These are phyloP conservation scores for Priceomyces medius DNA, from an alignment of 805 yeast species.

Conservation along the genomic window DNA sequence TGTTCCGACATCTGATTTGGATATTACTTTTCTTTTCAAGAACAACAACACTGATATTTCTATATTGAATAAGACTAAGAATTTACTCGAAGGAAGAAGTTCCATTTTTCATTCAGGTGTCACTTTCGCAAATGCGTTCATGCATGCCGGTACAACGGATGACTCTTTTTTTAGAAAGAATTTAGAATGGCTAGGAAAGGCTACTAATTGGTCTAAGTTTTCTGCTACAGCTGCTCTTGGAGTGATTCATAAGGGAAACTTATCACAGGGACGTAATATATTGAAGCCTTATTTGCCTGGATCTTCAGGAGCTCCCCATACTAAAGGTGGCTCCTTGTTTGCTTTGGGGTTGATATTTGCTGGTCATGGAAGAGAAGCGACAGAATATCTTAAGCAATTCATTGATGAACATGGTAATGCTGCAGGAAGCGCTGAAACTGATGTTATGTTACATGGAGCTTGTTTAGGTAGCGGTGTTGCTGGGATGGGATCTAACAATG, in stretches of 20 bases:
- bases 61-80: conserved; percentile 78
- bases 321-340: conserved; percentile 93
- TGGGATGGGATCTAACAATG: conserved; percentile 87
- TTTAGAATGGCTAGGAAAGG: conserved; percentile 93
- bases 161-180: conserved; percentile 89
- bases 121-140: conserved; percentile 88
- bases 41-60: conserved; percentile 85
- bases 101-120: conserved; percentile 96
- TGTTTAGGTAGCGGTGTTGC: conserved; percentile 94
- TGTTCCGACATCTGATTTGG: conserved; percentile 89
- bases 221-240: conserved; percentile 98
- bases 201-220: conserved; percentile 98
- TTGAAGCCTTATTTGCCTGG: conserved; percentile 92
- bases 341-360: conserved; percentile 94
- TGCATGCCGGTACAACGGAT: conserved; percentile 95
- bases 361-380: conserved; percentile 89
- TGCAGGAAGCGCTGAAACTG: conserved; percentile 69
- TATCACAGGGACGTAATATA: conserved; percentile 83
- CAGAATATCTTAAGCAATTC: conserved; percentile 72
- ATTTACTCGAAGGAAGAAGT: conserved; percentile 81
- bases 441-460: conserved; percentile 91
- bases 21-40: conserved; percentile 80
- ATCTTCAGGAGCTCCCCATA: conserved; percentile 72
- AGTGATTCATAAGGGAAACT: conserved; percentile 92
- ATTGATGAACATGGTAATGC: conserved; percentile 63